Evolutionary conservation across 2,329 filamentous ascomycete species (phyloP).

Genomic region (Penicillium sp.): DNA sequence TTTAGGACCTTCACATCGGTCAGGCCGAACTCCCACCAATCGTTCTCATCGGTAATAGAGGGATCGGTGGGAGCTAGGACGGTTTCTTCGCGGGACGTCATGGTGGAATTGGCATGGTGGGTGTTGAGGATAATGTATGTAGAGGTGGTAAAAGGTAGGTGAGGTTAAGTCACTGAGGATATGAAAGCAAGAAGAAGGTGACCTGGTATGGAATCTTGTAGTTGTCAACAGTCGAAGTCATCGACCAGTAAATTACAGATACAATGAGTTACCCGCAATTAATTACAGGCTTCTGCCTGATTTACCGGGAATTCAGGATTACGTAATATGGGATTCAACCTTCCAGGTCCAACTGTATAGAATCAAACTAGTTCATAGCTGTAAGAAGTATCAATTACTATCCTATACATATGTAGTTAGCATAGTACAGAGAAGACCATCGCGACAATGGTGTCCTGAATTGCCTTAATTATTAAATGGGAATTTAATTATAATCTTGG

Average conservation of each 20-base stretch:
- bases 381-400: too few species aligned
- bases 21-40: constrained; percentile 62
- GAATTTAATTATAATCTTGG: too few species aligned
- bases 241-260: constrained; percentile 23
- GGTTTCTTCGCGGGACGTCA: constrained; percentile 48
- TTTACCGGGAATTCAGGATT: neutral
- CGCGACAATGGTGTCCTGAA: too few species aligned
- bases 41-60: constrained; percentile 50
- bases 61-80: constrained; percentile 47
- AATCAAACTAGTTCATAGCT: too few species aligned
- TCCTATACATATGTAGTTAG: too few species aligned
- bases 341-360: too few species aligned
- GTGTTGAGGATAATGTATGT: constrained; percentile 4
- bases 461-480: too few species aligned
- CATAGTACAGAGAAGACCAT: too few species aligned
- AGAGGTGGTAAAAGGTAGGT: neutral
- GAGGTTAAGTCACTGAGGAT: neutral
- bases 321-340: neutral
- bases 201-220: constrained; percentile 14
- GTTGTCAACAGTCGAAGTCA: constrained; percentile 13
- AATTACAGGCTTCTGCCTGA: constrained; percentile 8
- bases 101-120: constrained; percentile 41
- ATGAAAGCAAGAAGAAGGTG: constrained; percentile 4
- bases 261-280: constrained; percentile 14
- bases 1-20: constrained; percentile 55